Base-by-base conservation (phyloP, 257 asterid genomes). In the Mentha longifolia region DNA sequence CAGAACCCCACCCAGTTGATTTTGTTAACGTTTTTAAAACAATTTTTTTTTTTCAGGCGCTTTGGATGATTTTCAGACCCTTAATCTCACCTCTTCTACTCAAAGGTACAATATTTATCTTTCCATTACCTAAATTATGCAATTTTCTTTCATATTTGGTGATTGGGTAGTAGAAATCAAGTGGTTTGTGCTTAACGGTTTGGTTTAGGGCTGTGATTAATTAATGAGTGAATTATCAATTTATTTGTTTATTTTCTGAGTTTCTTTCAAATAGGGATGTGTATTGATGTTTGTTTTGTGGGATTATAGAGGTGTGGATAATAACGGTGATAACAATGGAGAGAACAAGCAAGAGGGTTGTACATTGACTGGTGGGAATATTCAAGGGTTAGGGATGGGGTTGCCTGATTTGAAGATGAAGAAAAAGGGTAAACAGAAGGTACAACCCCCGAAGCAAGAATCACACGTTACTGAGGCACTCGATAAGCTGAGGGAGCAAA, bases 51-150 rank as follows among this genome's bases (percentile, higher is more conserved):
- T 22, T 83, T 67, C 91, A 95, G 99, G 98, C 81, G 99, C 99
- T 81, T 80, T 95, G 90, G 98, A 95, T 90, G 99, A 95, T 88
- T 95, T 95, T 76, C 97, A 90, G 90, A 88, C 70, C 83, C 91
- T 92, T 81, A 92, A 92, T 80, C 88, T 95, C 73, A 39, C 89
- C 68, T 77, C 97, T 79, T 82, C 92, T 72, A 82, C 88, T 59
- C 98, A 81, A 83, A 88, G 96, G 99, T 90, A 59, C 43, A 41
- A 45, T 0, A 35, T 62, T 62, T 3, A 16, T 42, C 61, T 59
- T 65, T 67, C 41, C 37, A 69, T 72, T 45, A 19, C 56, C 37
- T 57, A 8, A 46, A 39, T 10, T 37, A 15, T 58, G 59, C 31
- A 33, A 13, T 66, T 55, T 35, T 5, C 37, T 11, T 5, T 49